Percentiles rank a stretch among this genome's conserved stretches.
phyloP scores from a whole-genome alignment of 306 rosid genomes.

The Pueraria montana region DNA sequence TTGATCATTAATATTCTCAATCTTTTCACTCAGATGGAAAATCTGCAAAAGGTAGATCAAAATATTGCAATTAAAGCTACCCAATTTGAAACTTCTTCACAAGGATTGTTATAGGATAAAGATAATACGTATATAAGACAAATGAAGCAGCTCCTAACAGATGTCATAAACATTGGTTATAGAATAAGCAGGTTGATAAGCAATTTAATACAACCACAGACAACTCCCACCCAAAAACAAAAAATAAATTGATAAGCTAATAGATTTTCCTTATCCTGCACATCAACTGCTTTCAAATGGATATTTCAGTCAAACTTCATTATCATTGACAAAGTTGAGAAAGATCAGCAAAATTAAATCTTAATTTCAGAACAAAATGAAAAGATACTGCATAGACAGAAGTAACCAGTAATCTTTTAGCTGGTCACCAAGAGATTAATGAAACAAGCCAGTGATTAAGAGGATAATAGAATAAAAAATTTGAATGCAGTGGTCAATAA shows the following conservation, averaged over 20 bases:
- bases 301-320: not conserved
- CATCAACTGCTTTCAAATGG: not conserved
- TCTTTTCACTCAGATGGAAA: not conserved
- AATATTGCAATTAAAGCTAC: not conserved
- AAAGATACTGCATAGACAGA: not conserved
- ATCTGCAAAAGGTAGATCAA: not conserved
- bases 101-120: not conserved
- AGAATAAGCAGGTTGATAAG: not conserved
- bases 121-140: not conserved
- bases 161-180: not conserved
- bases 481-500: not conserved
- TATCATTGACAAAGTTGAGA: not conserved
- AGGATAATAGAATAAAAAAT: not conserved
- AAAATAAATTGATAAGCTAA: not conserved
- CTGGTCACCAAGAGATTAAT: not conserved
- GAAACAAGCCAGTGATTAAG: not conserved
- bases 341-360: not conserved
- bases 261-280: conserved; percentile 16
- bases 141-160: not conserved
- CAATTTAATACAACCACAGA: not conserved
- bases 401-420: not conserved
- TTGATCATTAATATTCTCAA: conserved; percentile 9
- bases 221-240: not conserved
- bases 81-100: not conserved
- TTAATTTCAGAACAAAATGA: not conserved